These are phyloP conservation scores for Chytriomyces hyalinus DNA, from an alignment of 192 early-diverging fungal genomes.

Conservation along the genomic window DNA sequence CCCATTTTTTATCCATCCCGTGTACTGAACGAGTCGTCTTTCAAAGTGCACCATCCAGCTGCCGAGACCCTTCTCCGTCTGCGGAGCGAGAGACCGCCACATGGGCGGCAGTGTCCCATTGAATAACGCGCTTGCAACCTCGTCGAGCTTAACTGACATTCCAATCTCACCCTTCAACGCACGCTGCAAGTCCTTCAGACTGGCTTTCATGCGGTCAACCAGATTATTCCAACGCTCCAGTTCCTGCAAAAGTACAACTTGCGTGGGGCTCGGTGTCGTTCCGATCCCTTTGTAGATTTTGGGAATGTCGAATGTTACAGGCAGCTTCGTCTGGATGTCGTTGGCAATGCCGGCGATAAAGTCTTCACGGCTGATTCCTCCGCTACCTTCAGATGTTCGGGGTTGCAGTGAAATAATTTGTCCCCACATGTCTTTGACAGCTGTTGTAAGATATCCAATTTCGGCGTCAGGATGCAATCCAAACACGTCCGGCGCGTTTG, in stretches of 20 bases:
- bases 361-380: constrained; percentile 68
- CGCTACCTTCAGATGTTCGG: constrained; percentile 59
- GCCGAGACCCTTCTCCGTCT: constrained; percentile 67
- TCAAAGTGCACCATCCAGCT: constrained; percentile 68
- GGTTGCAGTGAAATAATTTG: constrained; percentile 67
- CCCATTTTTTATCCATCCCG: constrained; percentile 67
- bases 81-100: constrained; percentile 61
- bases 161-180: constrained; percentile 71
- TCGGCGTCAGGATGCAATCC: constrained; percentile 69
- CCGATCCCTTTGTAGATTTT: constrained; percentile 60
- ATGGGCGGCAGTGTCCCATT: constrained; percentile 62
- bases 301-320: constrained; percentile 58
- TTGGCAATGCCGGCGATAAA: constrained; percentile 65
- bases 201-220: constrained; percentile 59
- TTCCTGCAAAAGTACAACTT: constrained; percentile 66
- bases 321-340: constrained; percentile 64
- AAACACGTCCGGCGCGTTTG: constrained; percentile 69
- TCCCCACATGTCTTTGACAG: constrained; percentile 70
- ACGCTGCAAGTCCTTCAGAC: constrained; percentile 56
- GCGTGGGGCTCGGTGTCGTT: constrained; percentile 57
- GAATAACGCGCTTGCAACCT: constrained; percentile 61
- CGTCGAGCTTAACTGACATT: constrained; percentile 66
- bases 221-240: constrained; percentile 69
- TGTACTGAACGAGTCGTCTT: constrained; percentile 59
- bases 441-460: constrained; percentile 66